phyloP scores from a whole-genome alignment of 257 asterid species.

The Ocimum tenuiflorum region DNA sequence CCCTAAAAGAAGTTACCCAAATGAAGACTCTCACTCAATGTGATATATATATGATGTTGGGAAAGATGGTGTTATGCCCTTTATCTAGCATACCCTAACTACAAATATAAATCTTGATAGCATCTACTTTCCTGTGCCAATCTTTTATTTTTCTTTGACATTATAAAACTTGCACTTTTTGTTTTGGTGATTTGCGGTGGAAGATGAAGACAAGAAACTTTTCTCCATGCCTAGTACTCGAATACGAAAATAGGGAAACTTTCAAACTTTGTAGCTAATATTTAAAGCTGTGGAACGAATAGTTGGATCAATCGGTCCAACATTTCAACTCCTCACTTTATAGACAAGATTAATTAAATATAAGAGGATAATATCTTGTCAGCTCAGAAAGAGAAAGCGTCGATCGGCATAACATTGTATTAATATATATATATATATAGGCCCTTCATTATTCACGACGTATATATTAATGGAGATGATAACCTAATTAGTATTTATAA shows the following conservation, averaged over 20 bases:
- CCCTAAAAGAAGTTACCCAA: neutral
- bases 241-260: neutral
- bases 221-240: slow-evolving; percentile 11
- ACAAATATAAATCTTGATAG: slow-evolving; percentile 27
- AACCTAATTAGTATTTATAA: too few relatives aligned
- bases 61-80: slow-evolving; percentile 26
- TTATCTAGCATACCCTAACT: slow-evolving; percentile 20
- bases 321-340: slow-evolving; percentile 4
- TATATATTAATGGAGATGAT: too few relatives aligned
- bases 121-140: slow-evolving; percentile 27
- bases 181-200: slow-evolving; percentile 15
- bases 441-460: too few relatives aligned
- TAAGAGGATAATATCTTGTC: too few relatives aligned
- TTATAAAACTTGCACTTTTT: slow-evolving; percentile 14
- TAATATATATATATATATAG: too few relatives aligned
- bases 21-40: slow-evolving; percentile 3
- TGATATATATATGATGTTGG: slow-evolving; percentile 17
- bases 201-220: slow-evolving; percentile 30
- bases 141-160: neutral
- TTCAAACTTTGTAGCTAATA: slow-evolving; percentile 16
- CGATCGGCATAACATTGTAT: too few relatives aligned
- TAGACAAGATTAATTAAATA: neutral
- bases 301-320: too few relatives aligned
- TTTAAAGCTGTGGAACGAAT: neutral
- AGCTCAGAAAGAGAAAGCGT: too few relatives aligned